Evolutionary conservation across 768 basidiomycete genomes (phyloP), one percentile per base, ranked within the genome.

Genomic region (Pleurotus cornucopiae): DNA sequence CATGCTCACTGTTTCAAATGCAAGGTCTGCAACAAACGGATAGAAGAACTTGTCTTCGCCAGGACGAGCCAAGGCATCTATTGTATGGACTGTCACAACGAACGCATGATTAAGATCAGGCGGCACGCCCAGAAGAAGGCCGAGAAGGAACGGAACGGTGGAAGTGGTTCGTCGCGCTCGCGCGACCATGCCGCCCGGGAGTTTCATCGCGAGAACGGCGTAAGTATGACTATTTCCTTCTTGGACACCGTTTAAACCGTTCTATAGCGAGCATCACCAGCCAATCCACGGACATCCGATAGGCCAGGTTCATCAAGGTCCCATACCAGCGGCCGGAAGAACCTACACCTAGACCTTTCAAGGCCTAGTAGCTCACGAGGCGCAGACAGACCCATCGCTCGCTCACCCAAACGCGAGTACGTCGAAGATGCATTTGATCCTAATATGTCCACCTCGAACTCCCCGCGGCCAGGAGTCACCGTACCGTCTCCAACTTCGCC

Each of bases 1-100:
- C 97, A 98, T 68, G 95, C 97, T 4, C 90, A 94, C 61, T 99
- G 97, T 74, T 99, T 99, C 78, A 95, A 96, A 63, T 99, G 97
- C 76, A 89, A 92, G 65, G 88, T 94, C 51, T 99, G 97, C 76
- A 85, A 84, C 69, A 88, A 89, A 67, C 82, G 93, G 56, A 99
- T 99, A 60, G 95, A 98, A 71, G 97, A 99, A 69, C 84, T 98
- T 52, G 94, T 98, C 56, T 99, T 98, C 61, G 97, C 97, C 57
- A 98, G 98, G 77, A 98, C 97, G 0, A 91, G 86, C 58, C 92
- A 97, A 65, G 97, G 97, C 54, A 98, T 98, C 56, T 98, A 98
- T 68, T 99, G 97, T 69, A 98, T 96, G 97, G 82, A 86, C 48
- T 99, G 97, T 65, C 97, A 99, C 67, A 98, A 94, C 71, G 93